Percentiles rank a stretch among this genome's conserved stretches.
These are phyloP conservation scores for Saccharomycopsis sp. DNA, from an alignment of 805 yeast genomes.

Conservation along the genomic window DNA sequence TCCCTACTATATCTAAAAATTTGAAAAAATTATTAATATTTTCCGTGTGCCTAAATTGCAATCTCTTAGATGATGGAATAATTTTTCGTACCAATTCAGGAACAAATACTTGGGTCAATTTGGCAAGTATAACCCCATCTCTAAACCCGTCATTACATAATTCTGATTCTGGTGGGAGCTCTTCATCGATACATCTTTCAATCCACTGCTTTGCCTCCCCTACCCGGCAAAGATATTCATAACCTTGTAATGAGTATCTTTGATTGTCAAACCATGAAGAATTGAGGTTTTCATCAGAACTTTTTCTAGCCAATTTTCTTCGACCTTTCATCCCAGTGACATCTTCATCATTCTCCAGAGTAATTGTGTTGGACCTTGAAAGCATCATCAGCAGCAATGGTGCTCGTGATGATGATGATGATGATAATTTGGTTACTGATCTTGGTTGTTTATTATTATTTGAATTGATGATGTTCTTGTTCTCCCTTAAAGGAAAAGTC, in stretches of 20 bases:
- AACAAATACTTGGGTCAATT: slow-evolving; percentile 62
- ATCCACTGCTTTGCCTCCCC: slow-evolving; percentile 81
- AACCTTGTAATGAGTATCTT: slow-evolving; percentile 33
- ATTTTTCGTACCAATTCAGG: slow-evolving; percentile 55
- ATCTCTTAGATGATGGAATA: slow-evolving; percentile 48
- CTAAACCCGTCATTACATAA: slow-evolving; percentile 58
- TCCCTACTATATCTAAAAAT: slow-evolving; percentile 57
- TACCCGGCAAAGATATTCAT: slow-evolving; percentile 75
- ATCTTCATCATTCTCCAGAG: background rate
- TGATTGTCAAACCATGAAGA: slow-evolving; percentile 17
- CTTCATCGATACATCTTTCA: slow-evolving; percentile 52
- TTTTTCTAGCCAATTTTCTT: slow-evolving; percentile 14
- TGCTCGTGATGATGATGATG: background rate
- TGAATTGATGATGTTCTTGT: slow-evolving; percentile 7
- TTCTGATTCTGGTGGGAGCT: slow-evolving; percentile 49
- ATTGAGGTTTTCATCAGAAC: slow-evolving; percentile 12
- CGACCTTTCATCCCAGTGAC: slow-evolving; percentile 13
- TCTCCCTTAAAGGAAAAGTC: slow-evolving; percentile 10
- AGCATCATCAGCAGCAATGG: background rate
- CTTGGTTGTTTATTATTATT: background rate
- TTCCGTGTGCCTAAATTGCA: slow-evolving; percentile 87
- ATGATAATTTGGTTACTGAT: background rate
- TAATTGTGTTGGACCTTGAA: background rate
- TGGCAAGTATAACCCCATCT: slow-evolving; percentile 82
- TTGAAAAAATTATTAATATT: slow-evolving; percentile 80